phyloP scores from a whole-genome alignment of 2,329 filamentous ascomycete genomes.

The Colletotrichum lupini region DNA sequence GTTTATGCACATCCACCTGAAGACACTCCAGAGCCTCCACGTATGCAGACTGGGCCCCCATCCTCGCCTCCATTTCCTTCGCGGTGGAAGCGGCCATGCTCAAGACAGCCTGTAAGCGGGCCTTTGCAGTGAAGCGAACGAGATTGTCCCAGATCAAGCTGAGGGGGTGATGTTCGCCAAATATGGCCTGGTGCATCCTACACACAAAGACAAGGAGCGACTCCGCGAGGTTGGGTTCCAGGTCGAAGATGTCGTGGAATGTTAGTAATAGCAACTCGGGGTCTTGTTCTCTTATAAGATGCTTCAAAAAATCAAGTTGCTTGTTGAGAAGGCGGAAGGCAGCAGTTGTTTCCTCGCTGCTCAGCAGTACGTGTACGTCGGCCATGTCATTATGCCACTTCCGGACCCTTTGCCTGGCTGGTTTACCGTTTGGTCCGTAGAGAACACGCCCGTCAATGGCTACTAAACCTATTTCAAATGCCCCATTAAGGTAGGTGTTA shows the following conservation, averaged over 20 bases:
- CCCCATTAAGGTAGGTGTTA: background rate
- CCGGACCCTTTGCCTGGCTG: background rate
- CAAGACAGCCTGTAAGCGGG: background rate
- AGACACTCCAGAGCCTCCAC: background rate
- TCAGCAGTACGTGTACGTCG: background rate
- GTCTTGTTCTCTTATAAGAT: background rate
- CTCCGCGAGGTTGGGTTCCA: background rate
- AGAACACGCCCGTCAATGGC: background rate
- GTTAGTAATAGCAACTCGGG: background rate
- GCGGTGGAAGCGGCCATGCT: background rate
- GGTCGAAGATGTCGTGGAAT: background rate
- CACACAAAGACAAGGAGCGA: background rate
- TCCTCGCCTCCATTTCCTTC: background rate
- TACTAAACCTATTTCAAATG: background rate
- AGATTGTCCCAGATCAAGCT: background rate
- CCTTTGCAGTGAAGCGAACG: background rate
- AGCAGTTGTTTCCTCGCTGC: background rate
- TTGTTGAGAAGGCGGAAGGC: background rate
- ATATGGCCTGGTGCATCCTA: background rate
- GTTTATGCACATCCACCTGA: background rate
- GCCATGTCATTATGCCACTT: background rate
- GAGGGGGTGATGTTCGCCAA: background rate
- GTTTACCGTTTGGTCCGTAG: background rate
- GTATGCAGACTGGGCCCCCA: background rate
- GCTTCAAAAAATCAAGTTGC: background rate